phyloP scores from a whole-genome alignment of 2,329 filamentous ascomycete genomes.

The Phialophora tarda region DNA sequence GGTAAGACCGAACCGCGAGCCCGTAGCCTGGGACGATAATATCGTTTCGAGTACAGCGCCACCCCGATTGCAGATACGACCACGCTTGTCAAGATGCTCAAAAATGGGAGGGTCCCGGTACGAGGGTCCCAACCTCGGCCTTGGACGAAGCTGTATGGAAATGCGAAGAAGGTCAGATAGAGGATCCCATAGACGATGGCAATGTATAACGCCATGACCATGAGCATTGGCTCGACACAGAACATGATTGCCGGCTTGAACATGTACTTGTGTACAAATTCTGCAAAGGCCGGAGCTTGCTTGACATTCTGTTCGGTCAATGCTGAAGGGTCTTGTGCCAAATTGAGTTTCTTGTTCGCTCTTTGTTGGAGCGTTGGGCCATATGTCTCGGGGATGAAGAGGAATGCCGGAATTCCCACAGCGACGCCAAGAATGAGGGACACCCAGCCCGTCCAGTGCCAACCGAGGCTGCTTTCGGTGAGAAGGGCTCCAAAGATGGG shows the following conservation, averaged over 20 bases:
- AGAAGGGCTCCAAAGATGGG: conserved; percentile 61
- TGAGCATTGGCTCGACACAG: conserved; percentile 73
- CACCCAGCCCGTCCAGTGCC: conserved; percentile 49
- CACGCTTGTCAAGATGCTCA: conserved; percentile 68
- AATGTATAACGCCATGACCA: conserved; percentile 73
- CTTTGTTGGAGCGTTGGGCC: conserved; percentile 41
- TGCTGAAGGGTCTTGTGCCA: conserved; percentile 13
- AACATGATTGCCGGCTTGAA: conserved; percentile 71
- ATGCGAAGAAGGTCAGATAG: conserved; percentile 90
- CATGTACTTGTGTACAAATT: conserved; percentile 32
- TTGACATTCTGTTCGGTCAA: conserved; percentile 30
- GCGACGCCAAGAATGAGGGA: conserved; percentile 55
- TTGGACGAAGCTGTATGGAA: conserved; percentile 79
- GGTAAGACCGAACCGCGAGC: conserved; percentile 71
- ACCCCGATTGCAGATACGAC: conserved; percentile 66
- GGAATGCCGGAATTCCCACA: conserved; percentile 13
- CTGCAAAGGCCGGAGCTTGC: conserved; percentile 25
- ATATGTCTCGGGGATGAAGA: conserved; percentile 39
- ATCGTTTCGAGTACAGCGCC: conserved; percentile 67
- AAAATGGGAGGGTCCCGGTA: conserved; percentile 75
- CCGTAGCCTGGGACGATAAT: conserved; percentile 75
- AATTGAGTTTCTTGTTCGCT: conserved; percentile 33
- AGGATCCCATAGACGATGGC: conserved; percentile 82
- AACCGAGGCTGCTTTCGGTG: conserved; percentile 52
- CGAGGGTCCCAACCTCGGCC: conserved; percentile 77